Evolutionary conservation across 805 yeast genomes (phyloP), one percentile per base, ranked within the genome.

Genomic region (Metschnikowia gelsemii): DNA sequence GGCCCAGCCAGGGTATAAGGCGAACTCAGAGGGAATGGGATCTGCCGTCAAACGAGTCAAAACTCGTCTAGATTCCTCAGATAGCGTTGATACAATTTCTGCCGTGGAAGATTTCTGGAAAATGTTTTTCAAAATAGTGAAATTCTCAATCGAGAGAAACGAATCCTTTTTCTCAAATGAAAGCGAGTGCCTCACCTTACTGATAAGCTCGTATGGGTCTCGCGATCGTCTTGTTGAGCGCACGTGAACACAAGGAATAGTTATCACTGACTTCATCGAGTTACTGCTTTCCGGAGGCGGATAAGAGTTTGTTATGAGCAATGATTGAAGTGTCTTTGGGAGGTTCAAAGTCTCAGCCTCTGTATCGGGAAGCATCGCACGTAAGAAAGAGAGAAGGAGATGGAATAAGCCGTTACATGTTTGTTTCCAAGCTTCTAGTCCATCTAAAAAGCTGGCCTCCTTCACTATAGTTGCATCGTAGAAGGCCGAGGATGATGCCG

Each of bases 391-490:
- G 24, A 87, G 63, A 18, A 87, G 68, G 23, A 89, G 62, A 61
- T 89, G 97, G 55, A 86, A 84, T 65, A 87, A 76, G 0, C 96
- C 96, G 57, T 86, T 87, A 4, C 93, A 81, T 2, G 89, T 87
- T 2, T 85, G 80, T 30, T 82, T 68, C 96, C 96, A 88, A 33
- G 77, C 75, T 32, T 78, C 76, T 41, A 87, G 60, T 2, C 96
- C 96, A 47, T 84, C 82, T 26, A 75, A 74, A 58, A 85, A 86
- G 32, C 55, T 58, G 38, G 55, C 52, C 42, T 68, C 73, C 44
- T 52, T 48, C 12, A 34, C 46, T 26, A 56, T 30, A 9, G 70
- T 68, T 1, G 75, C 72, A 42, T 66, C 67, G 42, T 56, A 67
- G 33, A 68, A 68, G 9, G 70, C 55, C 29, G 64, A 60, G 2